Conservation (phyloP, 2,329 filamentous ascomycete species). For the Colletotrichum cuscutae region DNA sequence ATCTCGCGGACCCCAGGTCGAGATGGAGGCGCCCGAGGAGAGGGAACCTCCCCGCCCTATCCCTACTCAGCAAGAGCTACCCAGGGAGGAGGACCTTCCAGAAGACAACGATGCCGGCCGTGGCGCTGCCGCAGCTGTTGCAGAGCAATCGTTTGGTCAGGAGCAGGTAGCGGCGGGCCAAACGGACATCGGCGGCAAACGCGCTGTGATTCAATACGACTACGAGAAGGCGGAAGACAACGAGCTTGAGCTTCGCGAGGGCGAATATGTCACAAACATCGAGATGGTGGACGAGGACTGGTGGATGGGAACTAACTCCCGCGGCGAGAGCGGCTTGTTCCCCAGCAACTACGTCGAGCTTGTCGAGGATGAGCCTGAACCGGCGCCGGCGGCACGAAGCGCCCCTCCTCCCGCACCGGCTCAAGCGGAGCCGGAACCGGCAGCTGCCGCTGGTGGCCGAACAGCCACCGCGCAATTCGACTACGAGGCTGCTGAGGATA, state of each 20-base stretch:
- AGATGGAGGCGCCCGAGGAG: constrained; percentile 61
- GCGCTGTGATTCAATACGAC: constrained; percentile 88
- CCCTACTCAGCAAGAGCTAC: constrained; percentile 69
- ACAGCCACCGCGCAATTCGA: constrained; percentile 91
- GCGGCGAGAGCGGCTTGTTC: constrained; percentile 89
- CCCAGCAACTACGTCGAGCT: constrained; percentile 97
- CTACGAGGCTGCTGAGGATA: constrained; percentile 97
- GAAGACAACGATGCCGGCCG: constrained; percentile 70
- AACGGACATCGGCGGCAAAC: constrained; percentile 64
- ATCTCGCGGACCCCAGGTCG: constrained; percentile 67
- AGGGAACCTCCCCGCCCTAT: constrained; percentile 66
- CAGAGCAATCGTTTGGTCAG: constrained; percentile 55
- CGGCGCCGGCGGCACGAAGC: constrained; percentile 49
- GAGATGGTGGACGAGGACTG: constrained; percentile 98
- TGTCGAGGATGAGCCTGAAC: constrained; percentile 69
- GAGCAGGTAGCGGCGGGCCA: constrained; percentile 48
- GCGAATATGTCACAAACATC: constrained; percentile 88
- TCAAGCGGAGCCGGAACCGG: constrained; percentile 51
- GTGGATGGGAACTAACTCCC: constrained; percentile 95
- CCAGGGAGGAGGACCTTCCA: constrained; percentile 71
- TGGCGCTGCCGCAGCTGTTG: constrained; percentile 66
- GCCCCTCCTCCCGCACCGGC: constrained; percentile 44
- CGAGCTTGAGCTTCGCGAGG: constrained; percentile 90
- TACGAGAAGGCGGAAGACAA: constrained; percentile 99
- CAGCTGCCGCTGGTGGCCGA: constrained; percentile 53